These are phyloP conservation scores for Acer negundo DNA, from an alignment of 345 rosid genomes.

Conservation along the genomic window DNA sequence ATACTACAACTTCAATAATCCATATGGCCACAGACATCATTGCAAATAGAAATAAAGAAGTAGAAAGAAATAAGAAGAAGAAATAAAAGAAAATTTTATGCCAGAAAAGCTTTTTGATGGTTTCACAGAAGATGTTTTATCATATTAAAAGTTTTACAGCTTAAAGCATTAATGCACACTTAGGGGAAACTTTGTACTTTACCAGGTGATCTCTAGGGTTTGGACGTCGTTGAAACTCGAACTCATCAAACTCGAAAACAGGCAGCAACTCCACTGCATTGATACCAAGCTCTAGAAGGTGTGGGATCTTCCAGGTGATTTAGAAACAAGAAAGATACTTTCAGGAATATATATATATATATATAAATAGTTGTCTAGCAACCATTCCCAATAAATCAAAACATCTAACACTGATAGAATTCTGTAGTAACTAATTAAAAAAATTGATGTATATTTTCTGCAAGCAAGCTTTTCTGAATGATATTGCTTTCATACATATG, in stretches of 20 bases:
- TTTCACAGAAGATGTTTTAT: neutral
- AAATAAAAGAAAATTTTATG: neutral
- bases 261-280: slow-evolving; percentile 95
- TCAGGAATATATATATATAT: slow-evolving; percentile 29
- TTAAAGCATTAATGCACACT: slow-evolving; percentile 3
- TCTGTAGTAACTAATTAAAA: neutral
- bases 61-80: neutral
- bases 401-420: neutral
- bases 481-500: neutral
- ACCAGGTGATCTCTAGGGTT: slow-evolving; percentile 98
- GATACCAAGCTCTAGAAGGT: slow-evolving; percentile 85
- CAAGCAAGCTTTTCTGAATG: neutral
- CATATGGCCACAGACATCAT: neutral
- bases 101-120: neutral
- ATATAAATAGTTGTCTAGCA: slow-evolving; percentile 11
- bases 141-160: neutral
- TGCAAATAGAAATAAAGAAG: neutral
- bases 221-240: slow-evolving; percentile 83
- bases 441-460: neutral
- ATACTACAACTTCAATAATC: neutral
- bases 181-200: slow-evolving; percentile 20
- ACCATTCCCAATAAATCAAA: slow-evolving; percentile 7
- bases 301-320: slow-evolving; percentile 66
- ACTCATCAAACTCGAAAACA: slow-evolving; percentile 89
- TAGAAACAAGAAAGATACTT: slow-evolving; percentile 17